Percentiles rank a stretch among this genome's conserved stretches.
phyloP scores from a whole-genome alignment of 2,329 filamentous ascomycete species.

The Trichoderma gracile region DNA sequence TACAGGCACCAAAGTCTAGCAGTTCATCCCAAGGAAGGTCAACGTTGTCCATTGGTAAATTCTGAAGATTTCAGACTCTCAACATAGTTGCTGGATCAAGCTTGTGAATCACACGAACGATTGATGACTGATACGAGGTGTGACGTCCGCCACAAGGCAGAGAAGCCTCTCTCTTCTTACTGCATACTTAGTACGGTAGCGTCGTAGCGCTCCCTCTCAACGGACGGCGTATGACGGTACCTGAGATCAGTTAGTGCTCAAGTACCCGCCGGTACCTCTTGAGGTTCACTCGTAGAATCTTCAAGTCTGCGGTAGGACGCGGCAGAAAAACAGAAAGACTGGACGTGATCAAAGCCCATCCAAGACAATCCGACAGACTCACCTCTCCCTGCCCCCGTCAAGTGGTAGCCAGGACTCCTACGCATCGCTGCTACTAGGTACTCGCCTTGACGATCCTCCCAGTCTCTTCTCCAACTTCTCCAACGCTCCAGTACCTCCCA shows the following conservation, averaged over 20 bases:
- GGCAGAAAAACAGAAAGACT: not conserved
- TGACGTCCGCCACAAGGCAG: slow-evolving; percentile 2
- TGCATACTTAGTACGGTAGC: not conserved
- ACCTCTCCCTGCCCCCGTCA: not conserved
- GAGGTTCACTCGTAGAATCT: not conserved
- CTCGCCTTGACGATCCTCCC: not conserved
- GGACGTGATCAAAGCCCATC: not conserved
- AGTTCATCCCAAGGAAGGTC: no score
- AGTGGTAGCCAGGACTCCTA: no score
- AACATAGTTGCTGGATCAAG: not conserved
- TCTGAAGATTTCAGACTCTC: no score
- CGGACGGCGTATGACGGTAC: not conserved
- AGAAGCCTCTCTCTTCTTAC: not conserved
- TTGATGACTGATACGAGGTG: slow-evolving; percentile 2
- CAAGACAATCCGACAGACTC: not conserved
- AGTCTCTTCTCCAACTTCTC: not conserved
- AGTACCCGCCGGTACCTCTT: not conserved
- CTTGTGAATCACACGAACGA: not conserved
- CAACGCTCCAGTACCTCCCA: not conserved
- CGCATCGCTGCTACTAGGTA: no score
- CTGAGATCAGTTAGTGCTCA: not conserved
- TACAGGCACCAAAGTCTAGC: no score
- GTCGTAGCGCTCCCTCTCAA: not conserved
- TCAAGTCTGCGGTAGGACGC: not conserved
- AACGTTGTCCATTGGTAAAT: not conserved